Percentiles rank a stretch among this genome's conserved stretches.
Evolutionary conservation across 768 basidiomycete genomes (phyloP).

Genomic region (Boletellus ananiceps): DNA sequence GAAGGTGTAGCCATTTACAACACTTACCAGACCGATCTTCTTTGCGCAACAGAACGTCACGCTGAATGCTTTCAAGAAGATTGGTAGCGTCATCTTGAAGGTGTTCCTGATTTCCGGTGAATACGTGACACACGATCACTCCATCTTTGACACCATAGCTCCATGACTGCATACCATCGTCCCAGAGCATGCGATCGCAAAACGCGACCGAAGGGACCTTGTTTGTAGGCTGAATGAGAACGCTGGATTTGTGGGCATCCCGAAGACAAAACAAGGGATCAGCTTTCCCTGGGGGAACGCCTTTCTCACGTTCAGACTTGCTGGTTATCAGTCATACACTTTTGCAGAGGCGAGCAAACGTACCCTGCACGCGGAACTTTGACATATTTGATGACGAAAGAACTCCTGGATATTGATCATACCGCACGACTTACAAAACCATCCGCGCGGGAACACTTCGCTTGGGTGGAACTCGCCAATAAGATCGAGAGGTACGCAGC

Average conservation of each 20-base stretch:
- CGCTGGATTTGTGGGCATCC: slow-evolving; percentile 9
- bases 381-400: slow-evolving; percentile 46
- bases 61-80: slow-evolving; percentile 40
- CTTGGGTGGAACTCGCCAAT: slow-evolving; percentile 28
- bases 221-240: slow-evolving; percentile 16
- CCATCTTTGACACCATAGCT: slow-evolving; percentile 18
- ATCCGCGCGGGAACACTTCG: slow-evolving; percentile 41
- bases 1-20: background rate
- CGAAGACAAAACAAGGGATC: slow-evolving; percentile 25
- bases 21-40: slow-evolving; percentile 22
- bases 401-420: slow-evolving; percentile 43
- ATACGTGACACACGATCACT: slow-evolving; percentile 39
- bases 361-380: slow-evolving; percentile 39
- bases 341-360: slow-evolving; percentile 1
- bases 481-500: slow-evolving; percentile 29
- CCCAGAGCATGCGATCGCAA: slow-evolving; percentile 19
- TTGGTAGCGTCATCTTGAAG: slow-evolving; percentile 38
- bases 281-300: slow-evolving; percentile 10
- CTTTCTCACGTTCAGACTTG: slow-evolving; percentile 9
- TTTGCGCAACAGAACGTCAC: slow-evolving; percentile 21
- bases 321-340: slow-evolving; percentile 9
- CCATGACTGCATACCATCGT: slow-evolving; percentile 30
- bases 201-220: slow-evolving; percentile 16
- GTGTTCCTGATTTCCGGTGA: slow-evolving; percentile 41
- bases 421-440: slow-evolving; percentile 47